phyloP scores from a whole-genome alignment of 2,329 filamentous ascomycete genomes.

The Cordyceps javanica region DNA sequence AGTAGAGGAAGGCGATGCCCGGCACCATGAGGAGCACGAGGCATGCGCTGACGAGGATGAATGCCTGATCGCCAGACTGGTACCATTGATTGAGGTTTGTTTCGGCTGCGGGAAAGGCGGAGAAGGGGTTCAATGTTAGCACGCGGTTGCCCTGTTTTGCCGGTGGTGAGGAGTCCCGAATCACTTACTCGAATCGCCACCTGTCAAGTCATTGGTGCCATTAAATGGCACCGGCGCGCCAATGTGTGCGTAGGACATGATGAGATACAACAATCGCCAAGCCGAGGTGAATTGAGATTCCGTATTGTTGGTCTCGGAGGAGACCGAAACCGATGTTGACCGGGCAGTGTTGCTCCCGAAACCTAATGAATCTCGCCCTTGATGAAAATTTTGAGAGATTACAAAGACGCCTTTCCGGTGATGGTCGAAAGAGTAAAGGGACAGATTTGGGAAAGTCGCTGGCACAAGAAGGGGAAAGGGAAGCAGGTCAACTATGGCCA shows the following conservation, averaged over 20 bases:
- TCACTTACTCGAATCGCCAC: conserved; percentile 71
- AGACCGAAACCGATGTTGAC: neutral
- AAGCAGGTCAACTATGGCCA: too few relatives aligned
- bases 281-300: neutral
- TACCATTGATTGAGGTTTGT: conserved; percentile 93
- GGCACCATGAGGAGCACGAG: conserved; percentile 98
- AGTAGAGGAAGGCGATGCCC: conserved; percentile 95
- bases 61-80: conserved; percentile 84
- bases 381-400: too few relatives aligned
- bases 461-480: neutral
- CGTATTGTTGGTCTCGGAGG: neutral
- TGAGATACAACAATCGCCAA: neutral
- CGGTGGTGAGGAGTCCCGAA: neutral
- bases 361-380: neutral
- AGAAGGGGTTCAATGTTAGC: neutral
- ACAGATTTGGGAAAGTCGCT: too few relatives aligned
- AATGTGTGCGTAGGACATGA: conserved; percentile 55
- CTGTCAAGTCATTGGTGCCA: conserved; percentile 56
- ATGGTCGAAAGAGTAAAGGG: too few relatives aligned
- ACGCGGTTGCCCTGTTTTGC: neutral
- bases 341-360: neutral
- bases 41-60: conserved; percentile 80
- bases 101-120: neutral
- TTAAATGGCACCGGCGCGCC: conserved; percentile 56
- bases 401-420: too few relatives aligned